A percentile compares a stretch with the other conserved stretches of the same genome.
phyloP scores from a whole-genome alignment of 805 yeast species.

The Kuraishia floccosa region DNA sequence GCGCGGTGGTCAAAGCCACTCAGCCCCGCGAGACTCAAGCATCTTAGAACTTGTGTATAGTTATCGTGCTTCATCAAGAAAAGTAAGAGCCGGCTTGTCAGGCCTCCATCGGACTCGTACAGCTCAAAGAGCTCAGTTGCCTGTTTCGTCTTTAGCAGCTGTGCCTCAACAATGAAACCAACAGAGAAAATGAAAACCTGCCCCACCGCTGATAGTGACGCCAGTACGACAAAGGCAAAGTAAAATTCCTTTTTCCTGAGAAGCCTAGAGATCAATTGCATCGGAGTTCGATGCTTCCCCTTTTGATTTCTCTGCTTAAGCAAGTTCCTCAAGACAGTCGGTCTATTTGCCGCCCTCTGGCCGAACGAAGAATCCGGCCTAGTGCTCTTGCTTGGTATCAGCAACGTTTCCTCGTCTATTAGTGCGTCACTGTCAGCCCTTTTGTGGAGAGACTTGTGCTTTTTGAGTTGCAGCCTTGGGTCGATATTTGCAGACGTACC shows the following conservation, averaged over 20 bases:
- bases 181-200: conserved; percentile 66
- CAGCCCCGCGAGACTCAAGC: background rate
- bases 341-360: too few relatives aligned
- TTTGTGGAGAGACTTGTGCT: too few relatives aligned
- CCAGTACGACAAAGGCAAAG: conserved; percentile 41
- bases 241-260: conserved; percentile 27
- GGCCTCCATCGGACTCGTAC: background rate
- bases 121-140: background rate
- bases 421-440: too few relatives aligned
- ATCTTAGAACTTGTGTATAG: background rate
- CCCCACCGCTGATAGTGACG: conserved; percentile 51
- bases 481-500: too few relatives aligned
- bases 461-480: too few relatives aligned
- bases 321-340: too few relatives aligned
- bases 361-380: too few relatives aligned
- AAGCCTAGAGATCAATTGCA: conserved; percentile 13
- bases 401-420: too few relatives aligned
- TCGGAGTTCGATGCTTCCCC: too few relatives aligned
- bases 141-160: conserved; percentile 11
- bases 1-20: background rate
- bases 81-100: background rate
- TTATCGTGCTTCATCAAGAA: background rate
- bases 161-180: conserved; percentile 56
- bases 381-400: too few relatives aligned
- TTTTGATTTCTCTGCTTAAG: too few relatives aligned